Evolutionary conservation across 1,139 yeast species (phyloP).

Genomic region (Yamadazyma kanchanaburiensis): DNA sequence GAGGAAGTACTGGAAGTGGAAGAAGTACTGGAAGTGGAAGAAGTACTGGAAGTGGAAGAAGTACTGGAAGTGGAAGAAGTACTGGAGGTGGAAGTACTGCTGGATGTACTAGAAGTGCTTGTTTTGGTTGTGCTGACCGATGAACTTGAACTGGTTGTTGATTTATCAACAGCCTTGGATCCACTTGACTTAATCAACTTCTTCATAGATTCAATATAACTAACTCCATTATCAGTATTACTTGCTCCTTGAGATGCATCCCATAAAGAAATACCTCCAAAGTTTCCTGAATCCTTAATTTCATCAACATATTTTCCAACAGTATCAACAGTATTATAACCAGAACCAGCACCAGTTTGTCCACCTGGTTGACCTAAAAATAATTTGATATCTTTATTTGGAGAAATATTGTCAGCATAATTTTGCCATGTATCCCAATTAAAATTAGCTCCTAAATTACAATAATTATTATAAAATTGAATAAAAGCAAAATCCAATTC

Average conservation of each 20-base stretch:
- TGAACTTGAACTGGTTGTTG: not conserved
- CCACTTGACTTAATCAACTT: too few relatives aligned
- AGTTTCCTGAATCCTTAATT: constrained; percentile 41
- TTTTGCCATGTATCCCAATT: constrained; percentile 86
- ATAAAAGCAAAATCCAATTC: constrained; percentile 82
- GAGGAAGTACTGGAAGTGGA: too few relatives aligned
- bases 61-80: too few relatives aligned
- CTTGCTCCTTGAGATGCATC: constrained; percentile 80
- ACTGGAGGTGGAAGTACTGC: constrained; percentile 1
- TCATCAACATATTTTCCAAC: constrained; percentile 23
- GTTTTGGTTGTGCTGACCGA: not conserved
- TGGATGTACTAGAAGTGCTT: constrained; percentile 2
- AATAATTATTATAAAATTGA: constrained; percentile 92
- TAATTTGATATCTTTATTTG: constrained; percentile 64
- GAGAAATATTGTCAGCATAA: constrained; percentile 59
- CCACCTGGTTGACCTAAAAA: constrained; percentile 77
- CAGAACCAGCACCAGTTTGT: constrained; percentile 57
- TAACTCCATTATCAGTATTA: constrained; percentile 45
- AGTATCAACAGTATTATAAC: constrained; percentile 20
- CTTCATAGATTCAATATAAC: constrained; percentile 36
- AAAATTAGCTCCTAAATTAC: constrained; percentile 56
- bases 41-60: too few relatives aligned
- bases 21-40: too few relatives aligned
- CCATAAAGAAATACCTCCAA: constrained; percentile 91
- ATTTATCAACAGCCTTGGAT: not conserved